Base-by-base conservation (phyloP, 306 rosid genomes). In the Rosa lucieae region DNA sequence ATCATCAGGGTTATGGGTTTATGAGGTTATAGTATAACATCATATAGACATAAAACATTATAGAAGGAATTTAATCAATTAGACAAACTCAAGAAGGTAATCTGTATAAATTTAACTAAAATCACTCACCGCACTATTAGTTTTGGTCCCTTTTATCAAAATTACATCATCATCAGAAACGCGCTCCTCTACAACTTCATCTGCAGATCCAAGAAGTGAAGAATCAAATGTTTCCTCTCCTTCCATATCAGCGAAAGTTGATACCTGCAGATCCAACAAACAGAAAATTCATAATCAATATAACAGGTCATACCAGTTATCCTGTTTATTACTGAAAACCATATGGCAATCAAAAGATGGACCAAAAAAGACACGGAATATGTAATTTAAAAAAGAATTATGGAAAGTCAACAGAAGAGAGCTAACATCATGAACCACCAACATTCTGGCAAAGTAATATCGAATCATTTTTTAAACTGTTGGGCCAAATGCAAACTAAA, bases 171-270 rank as follows among this genome's bases (percentile, higher is more conserved):
- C 99, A 84, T 93, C 98, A 80, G 98, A 53, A 85, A 93, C 76
- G 48, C 96, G 91, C 88, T 95, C 99, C 90, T 93, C 99, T 51
- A 95, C 98, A 84, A 95, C 99, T 90, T 95, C 98, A 15, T 91
- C 99, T 8, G 99, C 99, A 81, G 29, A 67, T 87, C 98, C 99
- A 83, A 95, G 97, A 87, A 95, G 78, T 12, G 99, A 89, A 53
- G 99, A 73, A 65, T 95, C 99, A 77, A 95, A 95, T 37, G 99
- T 93, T 89, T 95, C 99, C 80, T 95, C 99, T 61, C 99, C 99
- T 85, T 95, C 99, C 98, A 95, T 95, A 79, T 95, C 99, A 86
- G 98, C 99, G 82, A 95, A 95, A 74, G 98, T 95, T 35, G 99
- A 95, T 82, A 95, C 93, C 99, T 91, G 83, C 63, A 74, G 44